Evolutionary conservation across 2,329 filamentous ascomycete species (phyloP).

Genomic region (Penicillium sp.): DNA sequence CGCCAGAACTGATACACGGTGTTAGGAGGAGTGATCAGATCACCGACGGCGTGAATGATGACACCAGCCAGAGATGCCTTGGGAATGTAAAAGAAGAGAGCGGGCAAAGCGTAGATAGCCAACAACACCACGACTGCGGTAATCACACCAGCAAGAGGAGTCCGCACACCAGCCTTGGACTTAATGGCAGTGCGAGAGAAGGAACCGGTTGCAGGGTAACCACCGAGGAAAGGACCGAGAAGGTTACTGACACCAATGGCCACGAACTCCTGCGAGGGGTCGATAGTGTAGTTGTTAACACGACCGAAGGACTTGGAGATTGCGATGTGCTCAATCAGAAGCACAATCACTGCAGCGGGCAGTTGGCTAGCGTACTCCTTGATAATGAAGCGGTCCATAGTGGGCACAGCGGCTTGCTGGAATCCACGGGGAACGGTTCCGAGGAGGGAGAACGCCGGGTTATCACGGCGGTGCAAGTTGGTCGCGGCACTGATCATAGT

Average conservation of each 20-base stretch:
- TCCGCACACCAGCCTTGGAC: slow-evolving; percentile 92
- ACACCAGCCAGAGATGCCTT: slow-evolving; percentile 78
- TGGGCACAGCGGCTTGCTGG: slow-evolving; percentile 73
- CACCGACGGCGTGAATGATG: slow-evolving; percentile 93
- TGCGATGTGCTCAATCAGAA: slow-evolving; percentile 94
- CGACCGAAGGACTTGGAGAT: slow-evolving; percentile 96
- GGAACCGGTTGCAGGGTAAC: slow-evolving; percentile 89
- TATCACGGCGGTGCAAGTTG: slow-evolving; percentile 66
- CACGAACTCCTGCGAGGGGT: slow-evolving; percentile 93
- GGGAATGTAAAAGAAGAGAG: slow-evolving; percentile 93
- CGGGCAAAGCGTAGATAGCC: slow-evolving; percentile 84
- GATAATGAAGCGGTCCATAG: slow-evolving; percentile 67
- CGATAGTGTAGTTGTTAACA: slow-evolving; percentile 93
- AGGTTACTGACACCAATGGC: slow-evolving; percentile 91
- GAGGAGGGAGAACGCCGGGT: slow-evolving; percentile 74
- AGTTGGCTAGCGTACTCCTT: slow-evolving; percentile 69
- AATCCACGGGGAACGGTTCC: slow-evolving; percentile 82
- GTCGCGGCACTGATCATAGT: slow-evolving; percentile 86
- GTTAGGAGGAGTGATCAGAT: slow-evolving; percentile 87
- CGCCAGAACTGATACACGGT: slow-evolving; percentile 95
- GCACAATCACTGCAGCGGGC: slow-evolving; percentile 86
- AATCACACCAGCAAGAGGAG: slow-evolving; percentile 85
- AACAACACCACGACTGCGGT: slow-evolving; percentile 83
- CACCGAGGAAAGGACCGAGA: slow-evolving; percentile 87
- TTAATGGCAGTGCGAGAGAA: slow-evolving; percentile 97